Evolutionary conservation across 257 asterid species (phyloP).

Genomic region (Solanum sejunctum): DNA sequence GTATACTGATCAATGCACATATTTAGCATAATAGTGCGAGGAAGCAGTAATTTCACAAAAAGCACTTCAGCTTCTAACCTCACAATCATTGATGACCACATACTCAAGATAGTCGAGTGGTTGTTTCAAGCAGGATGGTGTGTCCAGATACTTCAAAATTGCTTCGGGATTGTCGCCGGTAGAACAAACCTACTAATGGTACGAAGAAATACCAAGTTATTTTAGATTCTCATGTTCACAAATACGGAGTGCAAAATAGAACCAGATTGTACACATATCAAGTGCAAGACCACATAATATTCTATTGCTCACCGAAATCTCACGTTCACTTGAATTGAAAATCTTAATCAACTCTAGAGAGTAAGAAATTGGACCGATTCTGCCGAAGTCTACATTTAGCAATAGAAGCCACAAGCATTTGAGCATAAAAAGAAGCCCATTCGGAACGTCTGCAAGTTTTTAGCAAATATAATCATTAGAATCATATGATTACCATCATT

Average conservation of each 20-base stretch:
- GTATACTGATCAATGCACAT: neutral
- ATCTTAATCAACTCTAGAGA: neutral
- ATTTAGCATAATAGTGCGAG: neutral
- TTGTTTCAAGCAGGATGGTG: neutral
- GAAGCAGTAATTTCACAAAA: neutral
- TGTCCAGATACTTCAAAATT: neutral
- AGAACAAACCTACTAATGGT: neutral
- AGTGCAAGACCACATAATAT: no score
- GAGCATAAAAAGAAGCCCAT: neutral
- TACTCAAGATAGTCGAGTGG: neutral
- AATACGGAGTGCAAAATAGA: neutral
- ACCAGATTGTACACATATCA: neutral
- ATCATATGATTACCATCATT: neutral
- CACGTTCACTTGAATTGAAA: neutral
- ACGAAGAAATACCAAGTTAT: neutral
- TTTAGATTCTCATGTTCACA: neutral
- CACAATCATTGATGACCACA: accelerated
- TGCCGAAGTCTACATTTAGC: neutral
- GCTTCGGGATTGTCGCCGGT: neutral
- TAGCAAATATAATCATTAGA: neutral
- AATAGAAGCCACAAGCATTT: neutral
- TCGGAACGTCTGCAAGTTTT: neutral
- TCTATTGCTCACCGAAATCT: neutral
- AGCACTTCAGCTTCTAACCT: neutral
- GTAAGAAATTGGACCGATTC: neutral